phyloP scores from a whole-genome alignment of 2,329 filamentous ascomycete genomes.

The Simplicillium sp. region DNA sequence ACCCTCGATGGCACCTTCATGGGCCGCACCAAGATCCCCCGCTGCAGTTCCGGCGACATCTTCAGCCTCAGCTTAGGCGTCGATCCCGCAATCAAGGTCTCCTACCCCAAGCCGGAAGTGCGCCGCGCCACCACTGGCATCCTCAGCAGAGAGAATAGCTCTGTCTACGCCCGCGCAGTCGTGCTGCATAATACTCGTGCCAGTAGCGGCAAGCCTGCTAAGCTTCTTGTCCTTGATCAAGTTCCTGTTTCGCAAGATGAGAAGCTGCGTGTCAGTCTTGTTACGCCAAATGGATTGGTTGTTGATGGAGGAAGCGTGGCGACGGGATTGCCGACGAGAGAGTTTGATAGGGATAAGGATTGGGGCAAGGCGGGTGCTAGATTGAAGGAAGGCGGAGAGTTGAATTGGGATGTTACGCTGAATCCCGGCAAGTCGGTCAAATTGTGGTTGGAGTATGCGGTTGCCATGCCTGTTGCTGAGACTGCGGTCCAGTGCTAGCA shows the following conservation, averaged over 20 bases:
- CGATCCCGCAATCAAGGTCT: constrained; percentile 42
- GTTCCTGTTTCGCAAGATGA: constrained; percentile 49
- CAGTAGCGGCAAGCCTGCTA: constrained; percentile 23
- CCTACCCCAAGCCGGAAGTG: constrained; percentile 43
- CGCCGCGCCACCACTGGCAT: constrained; percentile 37
- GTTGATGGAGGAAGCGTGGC: constrained; percentile 23
- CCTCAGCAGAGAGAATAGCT: constrained; percentile 39
- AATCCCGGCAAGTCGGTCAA: constrained; percentile 48
- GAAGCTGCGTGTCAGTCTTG: constrained; percentile 37
- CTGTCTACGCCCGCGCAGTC: constrained; percentile 34
- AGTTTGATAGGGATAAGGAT: constrained; percentile 21
- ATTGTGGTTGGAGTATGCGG: constrained; percentile 52
- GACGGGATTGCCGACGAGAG: constrained; percentile 21
- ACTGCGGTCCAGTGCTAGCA: constrained; percentile 3
- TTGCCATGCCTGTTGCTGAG: constrained; percentile 44
- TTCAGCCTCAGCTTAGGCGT: constrained; percentile 45
- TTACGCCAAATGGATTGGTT: constrained; percentile 34
- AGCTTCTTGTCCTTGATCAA: constrained; percentile 44
- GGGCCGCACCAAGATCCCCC: constrained; percentile 41
- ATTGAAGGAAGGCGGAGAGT: constrained; percentile 47
- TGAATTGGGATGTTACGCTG: constrained; percentile 48
- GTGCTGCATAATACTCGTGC: constrained; percentile 38
- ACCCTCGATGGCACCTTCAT: constrained; percentile 57
- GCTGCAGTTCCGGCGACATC: constrained; percentile 39
- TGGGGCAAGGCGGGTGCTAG: constrained; percentile 46